Evolutionary conservation across 805 yeast genomes (phyloP), one percentile per base, ranked within the genome.

Genomic region (Kluyveromyces siamensis): DNA sequence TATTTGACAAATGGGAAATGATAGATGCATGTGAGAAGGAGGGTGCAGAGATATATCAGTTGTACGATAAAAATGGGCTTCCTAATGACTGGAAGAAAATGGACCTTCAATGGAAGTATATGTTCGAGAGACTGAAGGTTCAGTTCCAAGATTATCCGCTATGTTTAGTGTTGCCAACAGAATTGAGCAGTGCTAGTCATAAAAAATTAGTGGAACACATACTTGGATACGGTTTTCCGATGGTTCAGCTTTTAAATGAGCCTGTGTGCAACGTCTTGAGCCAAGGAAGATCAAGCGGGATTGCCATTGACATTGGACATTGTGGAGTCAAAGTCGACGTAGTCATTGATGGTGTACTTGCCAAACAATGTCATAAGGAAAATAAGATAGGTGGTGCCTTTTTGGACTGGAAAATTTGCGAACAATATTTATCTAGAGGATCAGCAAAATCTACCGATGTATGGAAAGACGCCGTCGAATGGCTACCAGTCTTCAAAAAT

Each of bases 301-400:
- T 90, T 50, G 87, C 89, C 8, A 75, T 89, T 25, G 96, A 90
- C 62, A 67, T 89, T 41, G 96, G 96, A 2, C 73, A 85, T 9
- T 72, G 83, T 3, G 76, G 79, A 5, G 74, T 83, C 16, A 74
- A 82, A 33, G 86, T 87, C 9, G 84, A 93, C 0, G 95, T 95
- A 9, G 76, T 87, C 17, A 68, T 79, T 52, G 89, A 85, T 57
- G 96, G 96, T 37, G 75, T 77, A 14, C 76, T 87, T 46, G 75
- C 84, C 47, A 68, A 74, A 53, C 84, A 83, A 61, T 84, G 87
- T 43, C 73, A 80, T 6, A 70, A 76, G 51, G 84, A 79, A 63
- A 77, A 87, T 14, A 80, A 79, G 56, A 85, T 76, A 61, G 96
- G 90, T 3, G 98, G 97, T 9, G 91, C 89, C 63, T 90, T 84